A percentile compares a stretch with the other conserved stretches of the same genome.
Evolutionary conservation across 208 protist genomes (phyloP).

Genomic region (Leishmania tarentolae): DNA sequence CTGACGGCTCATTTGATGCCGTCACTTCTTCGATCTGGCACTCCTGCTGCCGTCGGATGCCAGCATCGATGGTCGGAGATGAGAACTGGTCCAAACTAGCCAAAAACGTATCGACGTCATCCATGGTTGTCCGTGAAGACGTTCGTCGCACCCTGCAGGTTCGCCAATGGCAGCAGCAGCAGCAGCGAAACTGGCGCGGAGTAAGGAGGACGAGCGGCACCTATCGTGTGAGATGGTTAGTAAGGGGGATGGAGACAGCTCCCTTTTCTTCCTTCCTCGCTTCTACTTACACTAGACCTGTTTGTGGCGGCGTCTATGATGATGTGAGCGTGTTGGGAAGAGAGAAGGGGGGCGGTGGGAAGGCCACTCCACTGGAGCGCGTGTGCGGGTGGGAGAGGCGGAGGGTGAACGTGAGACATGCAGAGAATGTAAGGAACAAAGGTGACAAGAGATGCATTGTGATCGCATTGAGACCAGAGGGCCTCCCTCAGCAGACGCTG

Average conservation of each 20-base stretch:
- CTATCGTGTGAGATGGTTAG: neutral
- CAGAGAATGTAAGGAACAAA: conserved; percentile 10
- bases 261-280: neutral
- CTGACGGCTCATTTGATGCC: neutral
- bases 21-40: neutral
- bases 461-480: neutral
- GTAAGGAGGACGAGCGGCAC: neutral
- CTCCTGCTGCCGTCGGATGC: conserved; percentile 34
- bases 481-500: neutral
- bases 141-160: neutral
- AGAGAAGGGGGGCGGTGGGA: neutral
- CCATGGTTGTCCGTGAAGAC: conserved; percentile 25
- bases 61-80: conserved; percentile 38
- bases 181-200: neutral
- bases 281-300: neutral
- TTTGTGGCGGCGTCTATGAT: neutral
- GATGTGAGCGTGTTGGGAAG: neutral
- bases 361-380: neutral
- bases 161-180: neutral
- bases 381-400: neutral
- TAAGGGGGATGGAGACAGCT: neutral
- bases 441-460: neutral
- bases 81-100: conserved; percentile 52
- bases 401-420: neutral
- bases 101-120: conserved; percentile 63